Evolutionary conservation across 148 eudicot genomes (phyloP).

Genomic region (Heliamphora exappendiculata): DNA sequence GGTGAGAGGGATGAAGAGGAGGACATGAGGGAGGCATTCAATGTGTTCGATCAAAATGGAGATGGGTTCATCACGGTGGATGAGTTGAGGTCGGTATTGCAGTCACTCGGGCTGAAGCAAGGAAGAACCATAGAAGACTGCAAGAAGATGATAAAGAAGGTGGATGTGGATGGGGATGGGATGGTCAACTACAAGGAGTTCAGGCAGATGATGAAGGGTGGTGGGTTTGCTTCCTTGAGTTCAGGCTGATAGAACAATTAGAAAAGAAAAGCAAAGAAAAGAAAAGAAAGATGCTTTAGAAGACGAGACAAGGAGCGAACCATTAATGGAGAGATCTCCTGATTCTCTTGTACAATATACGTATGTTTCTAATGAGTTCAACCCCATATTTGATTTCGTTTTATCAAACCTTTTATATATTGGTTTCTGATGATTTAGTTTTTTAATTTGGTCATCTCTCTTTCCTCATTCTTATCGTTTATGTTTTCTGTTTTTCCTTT

Average conservation of each 20-base stretch:
- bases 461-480: not conserved
- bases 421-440: not conserved
- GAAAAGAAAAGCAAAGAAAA: too few relatives aligned
- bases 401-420: not conserved
- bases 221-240: constrained; percentile 22
- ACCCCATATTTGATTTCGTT: not conserved
- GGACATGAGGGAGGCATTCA: constrained; percentile 26
- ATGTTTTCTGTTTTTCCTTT: not conserved
- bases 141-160: constrained; percentile 21
- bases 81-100: constrained; percentile 22
- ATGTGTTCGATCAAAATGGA: constrained; percentile 26
- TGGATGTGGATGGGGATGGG: constrained; percentile 30
- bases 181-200: constrained; percentile 22
- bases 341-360: not conserved
- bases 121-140: constrained; percentile 25
- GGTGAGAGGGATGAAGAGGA: constrained; percentile 20
- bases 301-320: not conserved
- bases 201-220: constrained; percentile 23
- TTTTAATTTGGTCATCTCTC: not conserved
- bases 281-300: too few relatives aligned
- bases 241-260: not conserved
- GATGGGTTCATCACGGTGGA: constrained; percentile 28
- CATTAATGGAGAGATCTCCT: not conserved
- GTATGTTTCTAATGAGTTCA: not conserved
- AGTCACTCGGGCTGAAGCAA: constrained; percentile 21